Evolutionary conservation across 2,329 filamentous ascomycete species (phyloP).

Genomic region (Diaporthe citrichinensis): DNA sequence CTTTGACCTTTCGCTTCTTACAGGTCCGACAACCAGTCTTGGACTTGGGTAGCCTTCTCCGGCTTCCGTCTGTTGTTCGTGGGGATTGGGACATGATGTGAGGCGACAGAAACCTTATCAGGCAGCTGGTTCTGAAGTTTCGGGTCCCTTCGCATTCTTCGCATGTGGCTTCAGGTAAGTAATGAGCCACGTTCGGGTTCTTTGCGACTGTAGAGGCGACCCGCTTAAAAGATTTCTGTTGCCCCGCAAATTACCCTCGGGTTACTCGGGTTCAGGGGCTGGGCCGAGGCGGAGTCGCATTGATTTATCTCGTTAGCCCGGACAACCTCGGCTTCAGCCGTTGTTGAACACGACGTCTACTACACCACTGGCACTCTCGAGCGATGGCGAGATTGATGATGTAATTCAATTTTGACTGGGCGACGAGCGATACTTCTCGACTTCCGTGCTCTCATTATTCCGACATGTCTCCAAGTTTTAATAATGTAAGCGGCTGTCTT

Average conservation of each 20-base stretch:
- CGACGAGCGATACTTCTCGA: too few species aligned
- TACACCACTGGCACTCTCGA: too few species aligned
- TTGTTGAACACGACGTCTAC: too few species aligned
- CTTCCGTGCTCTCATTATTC: too few species aligned
- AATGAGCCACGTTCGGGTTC: background rate
- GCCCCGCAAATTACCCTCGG: background rate
- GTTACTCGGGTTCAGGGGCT: too few species aligned
- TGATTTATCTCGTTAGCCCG: too few species aligned
- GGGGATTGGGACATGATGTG: background rate
- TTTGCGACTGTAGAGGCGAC: background rate
- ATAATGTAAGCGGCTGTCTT: too few species aligned
- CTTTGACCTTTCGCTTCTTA: constrained; percentile 16
- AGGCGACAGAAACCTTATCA: background rate
- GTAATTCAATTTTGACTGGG: too few species aligned
- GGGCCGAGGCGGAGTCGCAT: too few species aligned
- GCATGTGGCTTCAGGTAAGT: background rate
- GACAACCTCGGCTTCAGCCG: too few species aligned
- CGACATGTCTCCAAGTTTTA: too few species aligned
- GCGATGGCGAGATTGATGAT: too few species aligned
- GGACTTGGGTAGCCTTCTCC: background rate
- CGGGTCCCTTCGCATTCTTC: constrained; percentile 2
- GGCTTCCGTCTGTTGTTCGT: background rate
- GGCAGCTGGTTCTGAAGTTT: background rate
- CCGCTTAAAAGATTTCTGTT: background rate
- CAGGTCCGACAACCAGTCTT: constrained; percentile 6